Conservation (phyloP, 371 early-diverging fungal genomes). For the Capillidium heterosporum region DNA sequence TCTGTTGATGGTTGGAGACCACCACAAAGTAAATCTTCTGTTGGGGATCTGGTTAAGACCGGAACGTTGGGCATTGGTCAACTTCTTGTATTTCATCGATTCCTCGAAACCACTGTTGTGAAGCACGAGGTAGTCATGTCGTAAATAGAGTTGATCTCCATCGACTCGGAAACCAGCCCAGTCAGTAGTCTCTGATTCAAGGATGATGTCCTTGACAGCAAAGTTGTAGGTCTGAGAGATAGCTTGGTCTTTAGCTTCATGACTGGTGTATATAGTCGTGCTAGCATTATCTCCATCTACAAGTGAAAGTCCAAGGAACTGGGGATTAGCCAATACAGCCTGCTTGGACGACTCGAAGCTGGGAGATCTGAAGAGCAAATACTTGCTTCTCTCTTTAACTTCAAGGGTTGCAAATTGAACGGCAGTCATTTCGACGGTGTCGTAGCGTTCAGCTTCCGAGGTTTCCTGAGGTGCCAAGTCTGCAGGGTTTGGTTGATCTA, state of each 20-base stretch:
- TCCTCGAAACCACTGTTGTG: constrained; percentile 41
- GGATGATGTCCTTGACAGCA: neutral
- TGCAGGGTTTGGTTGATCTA: no score
- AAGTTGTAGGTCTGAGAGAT: neutral
- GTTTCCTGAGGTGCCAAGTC: no score
- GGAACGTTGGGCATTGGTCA: constrained; percentile 96
- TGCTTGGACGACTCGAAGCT: no score
- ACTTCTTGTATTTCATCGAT: constrained; percentile 74
- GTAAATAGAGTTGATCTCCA: constrained; percentile 24
- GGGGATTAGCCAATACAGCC: no score
- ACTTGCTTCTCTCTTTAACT: no score
- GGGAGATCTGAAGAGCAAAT: no score
- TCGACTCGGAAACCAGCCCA: constrained; percentile 20
- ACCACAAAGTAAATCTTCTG: constrained; percentile 99
- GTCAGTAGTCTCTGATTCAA: neutral
- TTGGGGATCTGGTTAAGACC: constrained; percentile 99
- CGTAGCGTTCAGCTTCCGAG: no score
- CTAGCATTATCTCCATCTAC: neutral
- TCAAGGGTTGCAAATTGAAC: no score
- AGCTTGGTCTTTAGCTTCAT: neutral
- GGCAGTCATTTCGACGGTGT: no score
- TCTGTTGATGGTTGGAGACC: constrained; percentile 97
- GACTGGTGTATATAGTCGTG: neutral
- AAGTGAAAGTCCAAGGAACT: no score
- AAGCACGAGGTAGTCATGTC: constrained; percentile 15